Conservation (phyloP, 1,284 basidiomycete species). For the Microbotryum lychnidis-dioicae region DNA sequence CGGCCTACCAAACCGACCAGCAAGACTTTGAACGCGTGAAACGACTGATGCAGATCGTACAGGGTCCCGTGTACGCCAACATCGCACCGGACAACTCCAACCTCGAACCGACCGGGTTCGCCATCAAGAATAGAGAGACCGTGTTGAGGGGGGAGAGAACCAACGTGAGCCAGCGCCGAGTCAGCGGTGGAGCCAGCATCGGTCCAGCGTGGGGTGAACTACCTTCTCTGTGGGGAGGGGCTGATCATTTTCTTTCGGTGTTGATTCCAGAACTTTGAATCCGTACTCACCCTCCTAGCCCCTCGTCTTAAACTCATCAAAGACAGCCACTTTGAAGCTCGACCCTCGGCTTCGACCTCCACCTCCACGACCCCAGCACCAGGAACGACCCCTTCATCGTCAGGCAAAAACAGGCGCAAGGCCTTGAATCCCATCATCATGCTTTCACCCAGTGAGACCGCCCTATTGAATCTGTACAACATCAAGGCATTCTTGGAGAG, state of each 20-base stretch:
- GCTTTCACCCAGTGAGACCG: constrained; percentile 89
- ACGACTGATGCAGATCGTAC: constrained; percentile 51
- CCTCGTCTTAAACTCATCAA: constrained; percentile 69
- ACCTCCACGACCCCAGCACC: not conserved
- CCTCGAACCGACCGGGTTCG: constrained; percentile 59
- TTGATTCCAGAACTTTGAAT: constrained; percentile 57
- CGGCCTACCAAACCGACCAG: constrained; percentile 63
- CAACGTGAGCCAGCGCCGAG: constrained; percentile 48
- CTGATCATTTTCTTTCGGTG: not conserved
- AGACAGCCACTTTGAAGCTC: constrained; percentile 44
- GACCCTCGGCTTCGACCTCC: not conserved
- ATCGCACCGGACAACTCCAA: constrained; percentile 45
- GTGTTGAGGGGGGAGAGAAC: constrained; percentile 66
- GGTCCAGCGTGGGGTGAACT: not conserved
- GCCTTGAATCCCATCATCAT: constrained; percentile 73
- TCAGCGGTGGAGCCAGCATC: too few relatives aligned
- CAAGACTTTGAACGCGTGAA: constrained; percentile 76
- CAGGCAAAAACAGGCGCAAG: constrained; percentile 14
- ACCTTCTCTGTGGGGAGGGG: not conserved
- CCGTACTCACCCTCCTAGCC: constrained; percentile 52
- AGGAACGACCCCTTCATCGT: not conserved
- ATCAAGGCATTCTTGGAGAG: constrained; percentile 89
- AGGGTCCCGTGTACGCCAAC: constrained; percentile 22
- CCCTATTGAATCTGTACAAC: constrained; percentile 95
- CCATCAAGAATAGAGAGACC: constrained; percentile 52